Evolutionary conservation across 2,329 filamentous ascomycete species (phyloP).

Genomic region (Neofusicoccum kwambonambiense): DNA sequence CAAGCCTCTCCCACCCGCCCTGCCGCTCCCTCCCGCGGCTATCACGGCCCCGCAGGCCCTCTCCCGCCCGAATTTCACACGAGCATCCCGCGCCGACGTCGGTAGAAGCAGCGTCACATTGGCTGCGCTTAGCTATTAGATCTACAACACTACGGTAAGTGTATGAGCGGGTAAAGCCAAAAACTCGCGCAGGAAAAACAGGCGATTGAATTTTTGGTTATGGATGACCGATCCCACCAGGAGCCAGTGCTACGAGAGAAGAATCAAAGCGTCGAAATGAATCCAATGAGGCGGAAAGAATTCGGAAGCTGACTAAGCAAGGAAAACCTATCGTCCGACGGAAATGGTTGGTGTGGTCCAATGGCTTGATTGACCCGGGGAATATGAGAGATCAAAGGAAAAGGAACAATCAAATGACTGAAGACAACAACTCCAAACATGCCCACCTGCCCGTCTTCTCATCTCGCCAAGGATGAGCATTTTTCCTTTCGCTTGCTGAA

Average conservation of each 20-base stretch:
- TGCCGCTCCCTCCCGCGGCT: not conserved
- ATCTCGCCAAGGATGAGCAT: conserved; percentile 6
- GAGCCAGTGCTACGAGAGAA: not conserved
- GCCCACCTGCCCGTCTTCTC: conserved; percentile 1
- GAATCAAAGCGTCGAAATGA: not conserved
- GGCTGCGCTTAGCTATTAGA: not conserved
- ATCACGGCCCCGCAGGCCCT: not conserved
- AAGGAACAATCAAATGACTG: not conserved
- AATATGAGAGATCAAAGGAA: conserved; percentile 5
- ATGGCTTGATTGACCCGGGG: not conserved
- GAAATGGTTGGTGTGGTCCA: not conserved
- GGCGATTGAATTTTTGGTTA: conserved; percentile 1
- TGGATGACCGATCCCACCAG: not conserved
- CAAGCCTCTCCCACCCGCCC: not conserved
- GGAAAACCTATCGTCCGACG: not conserved
- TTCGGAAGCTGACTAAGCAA: not conserved
- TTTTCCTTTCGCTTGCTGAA: conserved; percentile 1
- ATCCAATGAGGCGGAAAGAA: not conserved
- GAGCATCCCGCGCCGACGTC: not conserved
- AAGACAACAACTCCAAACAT: conserved; percentile 5
- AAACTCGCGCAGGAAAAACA: not conserved
- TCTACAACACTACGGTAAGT: not conserved
- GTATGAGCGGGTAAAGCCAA: not conserved
- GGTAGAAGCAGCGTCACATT: not conserved
- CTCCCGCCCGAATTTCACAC: too few species aligned